A percentile compares a stretch with the other conserved stretches of the same genome.
phyloP scores from a whole-genome alignment of 1,284 basidiomycete genomes.

The Ustilago bromivora region DNA sequence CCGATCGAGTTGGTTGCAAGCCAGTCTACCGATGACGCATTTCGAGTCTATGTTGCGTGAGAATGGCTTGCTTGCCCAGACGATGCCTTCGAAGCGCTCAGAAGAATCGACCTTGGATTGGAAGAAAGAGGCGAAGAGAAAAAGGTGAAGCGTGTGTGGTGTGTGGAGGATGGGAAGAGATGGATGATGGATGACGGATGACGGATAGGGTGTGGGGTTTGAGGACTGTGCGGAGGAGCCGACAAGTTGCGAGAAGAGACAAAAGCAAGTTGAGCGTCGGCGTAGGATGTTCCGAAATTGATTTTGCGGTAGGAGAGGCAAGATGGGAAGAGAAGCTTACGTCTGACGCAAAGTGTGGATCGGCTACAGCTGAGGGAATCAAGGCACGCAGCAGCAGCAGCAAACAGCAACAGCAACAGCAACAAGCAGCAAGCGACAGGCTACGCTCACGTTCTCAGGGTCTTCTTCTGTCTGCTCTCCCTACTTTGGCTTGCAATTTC shows the following conservation, averaged over 20 bases:
- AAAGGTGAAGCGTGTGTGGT: neutral
- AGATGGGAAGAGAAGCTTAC: neutral
- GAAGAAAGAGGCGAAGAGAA: neutral
- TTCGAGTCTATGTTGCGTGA: neutral
- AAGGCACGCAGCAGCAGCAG: neutral
- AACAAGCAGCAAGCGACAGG: no score
- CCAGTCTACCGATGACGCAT: neutral
- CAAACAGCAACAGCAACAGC: no score
- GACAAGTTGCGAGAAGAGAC: neutral
- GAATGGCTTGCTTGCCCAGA: neutral
- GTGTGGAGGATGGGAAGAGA: neutral
- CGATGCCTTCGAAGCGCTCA: neutral
- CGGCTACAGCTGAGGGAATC: neutral
- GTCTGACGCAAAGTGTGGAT: neutral
- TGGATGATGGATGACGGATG: neutral
- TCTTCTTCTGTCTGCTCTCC: neutral
- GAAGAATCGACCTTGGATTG: neutral
- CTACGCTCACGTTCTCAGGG: neutral
- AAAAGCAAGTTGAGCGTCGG: neutral
- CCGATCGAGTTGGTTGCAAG: no score
- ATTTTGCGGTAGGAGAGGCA: no score
- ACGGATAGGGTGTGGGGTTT: neutral
- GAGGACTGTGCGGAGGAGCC: neutral
- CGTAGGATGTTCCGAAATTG: conserved; percentile 3
- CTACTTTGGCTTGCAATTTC: neutral